These are phyloP conservation scores for Parathielavia appendiculata DNA, from an alignment of 495 filamentous ascomycete species.

Conservation along the genomic window DNA sequence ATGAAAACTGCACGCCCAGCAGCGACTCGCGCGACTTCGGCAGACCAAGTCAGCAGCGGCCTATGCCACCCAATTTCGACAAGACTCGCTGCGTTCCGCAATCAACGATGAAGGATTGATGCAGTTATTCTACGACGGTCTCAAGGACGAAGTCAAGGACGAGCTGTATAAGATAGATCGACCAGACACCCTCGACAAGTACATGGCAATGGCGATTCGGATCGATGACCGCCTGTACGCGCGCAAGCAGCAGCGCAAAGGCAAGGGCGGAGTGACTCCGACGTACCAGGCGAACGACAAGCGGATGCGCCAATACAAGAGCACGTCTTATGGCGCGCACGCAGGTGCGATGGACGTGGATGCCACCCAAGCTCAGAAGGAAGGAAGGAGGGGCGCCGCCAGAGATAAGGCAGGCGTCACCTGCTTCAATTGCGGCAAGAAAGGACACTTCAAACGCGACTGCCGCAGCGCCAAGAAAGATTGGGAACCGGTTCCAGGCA, in stretches of 20 bases:
- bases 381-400: background rate
- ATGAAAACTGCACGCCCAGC: background rate
- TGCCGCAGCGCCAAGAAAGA: background rate
- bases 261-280: background rate
- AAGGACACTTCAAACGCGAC: background rate
- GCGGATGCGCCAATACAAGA: background rate
- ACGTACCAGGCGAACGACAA: background rate
- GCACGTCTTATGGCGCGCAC: background rate
- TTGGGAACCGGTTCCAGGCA: background rate
- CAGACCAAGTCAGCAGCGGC: background rate
- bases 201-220: background rate
- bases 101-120: constrained; percentile 7
- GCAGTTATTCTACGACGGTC: constrained; percentile 1
- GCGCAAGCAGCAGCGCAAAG: background rate
- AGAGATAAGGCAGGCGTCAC: background rate
- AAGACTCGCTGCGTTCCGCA: background rate
- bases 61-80: background rate
- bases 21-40: background rate
- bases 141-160: constrained; percentile 10
- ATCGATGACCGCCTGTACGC: background rate
- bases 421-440: constrained; percentile 1
- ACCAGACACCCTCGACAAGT: background rate
- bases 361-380: background rate
- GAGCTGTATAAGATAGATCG: background rate
- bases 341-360: background rate